Evolutionary conservation across 2,329 filamentous ascomycete genomes (phyloP), one percentile per base, ranked within the genome.

Genomic region (Verruconis gallopava): DNA sequence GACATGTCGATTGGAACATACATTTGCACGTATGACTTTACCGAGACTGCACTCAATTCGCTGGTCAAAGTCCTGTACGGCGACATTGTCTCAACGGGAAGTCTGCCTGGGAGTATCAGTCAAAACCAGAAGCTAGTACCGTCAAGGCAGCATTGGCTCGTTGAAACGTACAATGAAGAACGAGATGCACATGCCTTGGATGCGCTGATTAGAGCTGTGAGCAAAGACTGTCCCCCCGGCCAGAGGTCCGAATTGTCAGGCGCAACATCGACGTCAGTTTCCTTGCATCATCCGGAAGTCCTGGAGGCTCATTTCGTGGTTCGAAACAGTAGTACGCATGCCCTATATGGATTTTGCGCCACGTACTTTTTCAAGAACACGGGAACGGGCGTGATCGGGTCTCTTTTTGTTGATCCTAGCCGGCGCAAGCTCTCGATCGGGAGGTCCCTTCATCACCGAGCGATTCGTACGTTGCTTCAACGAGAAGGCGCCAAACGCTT

Each of bases 1-100:
- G 89, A 96, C 54, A 81, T 81, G 49, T 78, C 78, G 1, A 89
- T 96, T 32, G 83, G 84, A 4, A 94, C 88, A 1, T 95, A 95
- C 53, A 73, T 96, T 32, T 95, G 89, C 65, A 94, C 88, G 0
- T 95, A 93, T 58, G 88, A 95, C 62, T 95, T 94, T 54, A 95
- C 89, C 1, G 89, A 95, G 52, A 89, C 83, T 5, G 86, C 89
- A 14, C 75, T 95, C 64, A 79, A 81, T 46, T 84, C 86, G 20
- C 21, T 44, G 11, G 41, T 38, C 13, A 43, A 43, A 22, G 81
- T 85, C 0, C 64, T 95, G 0, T 89, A 89, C 51, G 88, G 88
- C 6, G 84, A 93, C 46, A 58, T 77, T 19, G 63, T 63, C 1
- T 69, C 75, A 0, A 66, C 66, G 4, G 75, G 75, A 12, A 63